A percentile compares a stretch with the other conserved stretches of the same genome.
phyloP scores from a whole-genome alignment of 176 grass and related monocot species.

The Pontederia paniculata region DNA sequence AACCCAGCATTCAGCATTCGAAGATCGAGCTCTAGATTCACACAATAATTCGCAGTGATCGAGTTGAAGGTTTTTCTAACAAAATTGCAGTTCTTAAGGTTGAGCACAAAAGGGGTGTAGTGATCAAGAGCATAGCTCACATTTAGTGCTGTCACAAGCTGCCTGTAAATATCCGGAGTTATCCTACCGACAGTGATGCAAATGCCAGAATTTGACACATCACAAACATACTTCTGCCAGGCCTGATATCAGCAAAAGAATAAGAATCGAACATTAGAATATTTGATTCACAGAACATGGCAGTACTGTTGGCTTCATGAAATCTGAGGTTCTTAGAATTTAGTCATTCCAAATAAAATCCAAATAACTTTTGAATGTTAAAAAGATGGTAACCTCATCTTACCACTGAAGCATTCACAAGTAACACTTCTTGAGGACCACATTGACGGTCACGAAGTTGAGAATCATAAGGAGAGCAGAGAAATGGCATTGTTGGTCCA shows the following conservation, averaged over 20 bases:
- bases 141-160: conserved; percentile 31
- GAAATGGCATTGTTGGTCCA: conserved; percentile 23
- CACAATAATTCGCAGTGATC: conserved; percentile 5
- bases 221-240: conserved; percentile 23
- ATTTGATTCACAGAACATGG: neutral
- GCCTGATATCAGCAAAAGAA: neutral
- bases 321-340: neutral
- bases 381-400: neutral
- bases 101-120: conserved; percentile 32
- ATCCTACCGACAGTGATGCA: conserved; percentile 26
- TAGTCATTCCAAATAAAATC: too few relatives aligned
- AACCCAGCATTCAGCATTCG: conserved; percentile 1
- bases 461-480: conserved; percentile 44
- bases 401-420: conserved; percentile 9
- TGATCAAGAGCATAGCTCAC: conserved; percentile 33
- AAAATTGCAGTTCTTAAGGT: conserved; percentile 13
- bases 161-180: conserved; percentile 27
- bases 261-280: neutral
- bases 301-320: neutral
- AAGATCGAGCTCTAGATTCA: conserved; percentile 8
- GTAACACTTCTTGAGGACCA: conserved; percentile 21
- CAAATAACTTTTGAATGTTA: too few relatives aligned
- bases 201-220: neutral
- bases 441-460: conserved; percentile 26
- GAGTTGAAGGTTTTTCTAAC: conserved; percentile 4